These are phyloP conservation scores for Porcisia deanei DNA, from an alignment of 208 protist genomes.

Conservation along the genomic window DNA sequence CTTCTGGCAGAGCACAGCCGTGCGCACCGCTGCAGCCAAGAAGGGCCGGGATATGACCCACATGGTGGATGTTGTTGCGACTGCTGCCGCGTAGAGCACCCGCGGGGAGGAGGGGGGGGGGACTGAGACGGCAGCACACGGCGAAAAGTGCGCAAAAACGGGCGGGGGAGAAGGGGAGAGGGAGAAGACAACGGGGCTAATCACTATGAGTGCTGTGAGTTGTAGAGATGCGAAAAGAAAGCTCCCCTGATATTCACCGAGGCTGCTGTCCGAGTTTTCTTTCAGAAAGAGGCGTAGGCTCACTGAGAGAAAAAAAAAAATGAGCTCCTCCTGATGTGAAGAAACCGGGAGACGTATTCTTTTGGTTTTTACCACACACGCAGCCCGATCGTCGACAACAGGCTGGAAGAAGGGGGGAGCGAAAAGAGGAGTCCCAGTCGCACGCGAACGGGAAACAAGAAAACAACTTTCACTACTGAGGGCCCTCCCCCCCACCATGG, in stretches of 20 bases:
- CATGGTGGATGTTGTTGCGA: not conserved
- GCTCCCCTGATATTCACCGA: not conserved
- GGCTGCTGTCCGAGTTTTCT: not conserved
- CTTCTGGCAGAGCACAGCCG: constrained; percentile 40
- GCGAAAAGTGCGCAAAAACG: not conserved
- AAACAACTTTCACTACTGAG: no score
- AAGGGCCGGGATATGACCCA: constrained; percentile 16
- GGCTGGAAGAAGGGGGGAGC: no score
- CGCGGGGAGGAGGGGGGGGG: not conserved
- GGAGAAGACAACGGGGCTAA: no score
- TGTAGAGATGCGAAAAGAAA: not conserved
- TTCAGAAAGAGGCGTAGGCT: not conserved
- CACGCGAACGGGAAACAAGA: no score
- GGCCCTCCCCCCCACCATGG: no score
- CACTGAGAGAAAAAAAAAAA: not conserved
- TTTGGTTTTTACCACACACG: no score
- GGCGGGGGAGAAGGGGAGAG: no score
- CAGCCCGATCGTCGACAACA: no score
- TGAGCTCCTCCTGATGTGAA: not conserved
- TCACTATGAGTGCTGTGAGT: not conserved
- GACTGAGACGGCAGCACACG: not conserved
- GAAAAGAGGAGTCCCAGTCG: no score
- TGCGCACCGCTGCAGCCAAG: constrained; percentile 9
- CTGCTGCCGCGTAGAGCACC: not conserved
- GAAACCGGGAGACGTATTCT: no score